Conservation (phyloP, 2,329 filamentous ascomycete species). For the Mollisiaceae sp. region DNA sequence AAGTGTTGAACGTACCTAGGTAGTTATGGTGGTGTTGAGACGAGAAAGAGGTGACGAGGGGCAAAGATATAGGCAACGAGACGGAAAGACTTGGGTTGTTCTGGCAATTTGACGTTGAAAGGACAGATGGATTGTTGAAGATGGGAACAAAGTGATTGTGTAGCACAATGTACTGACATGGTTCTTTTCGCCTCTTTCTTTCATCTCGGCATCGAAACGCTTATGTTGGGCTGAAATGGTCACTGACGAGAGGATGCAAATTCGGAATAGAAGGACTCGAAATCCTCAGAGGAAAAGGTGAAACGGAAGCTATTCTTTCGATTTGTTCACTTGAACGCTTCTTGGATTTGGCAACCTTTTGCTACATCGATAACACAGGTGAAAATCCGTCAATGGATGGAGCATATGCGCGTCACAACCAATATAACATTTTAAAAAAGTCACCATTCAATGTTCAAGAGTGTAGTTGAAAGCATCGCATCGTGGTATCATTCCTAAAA, state of each 20-base stretch:
- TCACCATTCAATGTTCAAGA: background rate
- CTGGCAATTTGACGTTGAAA: background rate
- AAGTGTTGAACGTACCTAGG: background rate
- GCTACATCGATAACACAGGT: background rate
- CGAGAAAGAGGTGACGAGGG: background rate
- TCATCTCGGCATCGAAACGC: no score
- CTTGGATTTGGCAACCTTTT: background rate
- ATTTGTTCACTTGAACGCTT: background rate
- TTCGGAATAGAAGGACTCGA: no score
- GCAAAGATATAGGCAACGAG: background rate
- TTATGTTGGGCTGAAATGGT: no score
- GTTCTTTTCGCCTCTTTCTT: background rate
- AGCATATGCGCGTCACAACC: background rate
- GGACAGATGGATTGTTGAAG: background rate
- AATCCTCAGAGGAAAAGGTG: no score
- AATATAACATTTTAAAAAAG: background rate
- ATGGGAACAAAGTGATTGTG: background rate
- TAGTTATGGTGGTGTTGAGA: background rate
- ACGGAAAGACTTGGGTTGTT: background rate
- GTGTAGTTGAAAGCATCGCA: background rate
- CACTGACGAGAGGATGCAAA: no score
- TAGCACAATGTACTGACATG: background rate
- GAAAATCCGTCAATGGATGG: background rate
- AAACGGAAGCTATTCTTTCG: background rate
- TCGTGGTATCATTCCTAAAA: constrained; percentile 5